These are phyloP conservation scores for Colletotrichum viniferum DNA, from an alignment of 2,329 filamentous ascomycete species.

Conservation along the genomic window DNA sequence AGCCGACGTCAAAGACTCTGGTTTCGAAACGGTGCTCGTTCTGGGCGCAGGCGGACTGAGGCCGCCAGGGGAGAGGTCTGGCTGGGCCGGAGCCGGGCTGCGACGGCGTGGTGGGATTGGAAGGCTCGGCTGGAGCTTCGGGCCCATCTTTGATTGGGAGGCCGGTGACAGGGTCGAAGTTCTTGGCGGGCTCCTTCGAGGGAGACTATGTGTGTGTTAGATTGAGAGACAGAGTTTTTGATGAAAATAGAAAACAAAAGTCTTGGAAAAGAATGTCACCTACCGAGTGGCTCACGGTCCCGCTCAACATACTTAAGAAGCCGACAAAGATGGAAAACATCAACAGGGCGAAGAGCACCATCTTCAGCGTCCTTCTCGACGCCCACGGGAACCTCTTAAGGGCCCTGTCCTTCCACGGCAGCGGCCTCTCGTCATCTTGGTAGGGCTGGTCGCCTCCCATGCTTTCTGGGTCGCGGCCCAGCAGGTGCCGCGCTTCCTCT, in stretches of 20 bases:
- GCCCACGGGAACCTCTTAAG: conserved; percentile 5
- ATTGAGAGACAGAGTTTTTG: background rate
- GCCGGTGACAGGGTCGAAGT: conserved; percentile 12
- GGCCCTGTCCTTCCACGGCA: conserved; percentile 29
- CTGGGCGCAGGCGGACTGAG: background rate
- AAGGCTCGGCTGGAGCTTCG: background rate
- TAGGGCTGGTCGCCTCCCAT: conserved; percentile 40
- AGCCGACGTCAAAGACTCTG: conserved; percentile 32
- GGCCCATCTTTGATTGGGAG: conserved; percentile 14
- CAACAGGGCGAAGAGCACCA: conserved; percentile 33
- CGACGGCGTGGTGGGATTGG: background rate
- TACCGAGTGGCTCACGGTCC: conserved; percentile 32
- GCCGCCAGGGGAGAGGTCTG: conserved; percentile 2
- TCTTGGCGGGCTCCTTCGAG: conserved; percentile 1
- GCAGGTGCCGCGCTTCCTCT: conserved; percentile 47
- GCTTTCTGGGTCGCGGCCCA: conserved; percentile 49
- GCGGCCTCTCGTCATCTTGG: conserved; percentile 9
- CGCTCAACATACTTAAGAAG: conserved; percentile 28
- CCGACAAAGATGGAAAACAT: conserved; percentile 36
- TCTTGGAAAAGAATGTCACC: conserved; percentile 4
- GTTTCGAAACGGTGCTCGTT: conserved; percentile 31
- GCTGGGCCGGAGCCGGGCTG: background rate
- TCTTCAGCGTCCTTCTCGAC: conserved; percentile 32
- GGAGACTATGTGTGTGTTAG: background rate
- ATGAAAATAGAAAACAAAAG: background rate